Percentiles rank a stretch among this genome's conserved stretches.
Conservation (phyloP, 345 rosid species). For the Linum trigynum region DNA sequence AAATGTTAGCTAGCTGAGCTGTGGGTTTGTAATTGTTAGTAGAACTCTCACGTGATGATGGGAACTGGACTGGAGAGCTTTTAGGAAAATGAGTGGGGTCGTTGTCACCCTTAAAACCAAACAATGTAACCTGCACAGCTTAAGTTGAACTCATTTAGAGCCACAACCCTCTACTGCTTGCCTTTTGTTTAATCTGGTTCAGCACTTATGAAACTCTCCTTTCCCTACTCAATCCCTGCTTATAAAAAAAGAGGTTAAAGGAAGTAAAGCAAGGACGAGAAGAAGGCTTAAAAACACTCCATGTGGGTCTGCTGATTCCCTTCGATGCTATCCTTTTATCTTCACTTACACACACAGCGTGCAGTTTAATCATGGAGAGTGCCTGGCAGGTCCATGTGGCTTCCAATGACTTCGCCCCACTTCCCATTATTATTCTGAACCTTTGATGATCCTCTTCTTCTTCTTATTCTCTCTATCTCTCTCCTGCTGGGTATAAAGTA, state of each 20-base stretch:
- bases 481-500: not conserved
- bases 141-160: not conserved
- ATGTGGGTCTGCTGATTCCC: conserved; percentile 43
- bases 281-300: conserved; percentile 26
- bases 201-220: not conserved
- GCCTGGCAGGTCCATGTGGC: conserved; percentile 52
- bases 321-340: conserved; percentile 18
- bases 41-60: not conserved
- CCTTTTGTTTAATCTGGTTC: not conserved
- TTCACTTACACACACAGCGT: conserved; percentile 10
- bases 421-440: conserved; percentile 27
- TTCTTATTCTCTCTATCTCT: not conserved
- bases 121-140: not conserved
- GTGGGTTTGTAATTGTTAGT: not conserved
- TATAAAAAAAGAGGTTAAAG: too few species aligned
- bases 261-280: not conserved
- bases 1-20: not conserved
- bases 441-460: conserved; percentile 4
- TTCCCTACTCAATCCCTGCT: not conserved
- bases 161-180: not conserved
- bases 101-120: not conserved
- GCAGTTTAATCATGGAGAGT: conserved; percentile 44
- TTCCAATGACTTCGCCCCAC: conserved; percentile 34
- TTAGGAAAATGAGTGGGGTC: not conserved
- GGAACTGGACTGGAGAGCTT: not conserved